These are phyloP conservation scores for Lasiosphaeria ovina DNA, from an alignment of 495 filamentous ascomycete species.

Conservation along the genomic window DNA sequence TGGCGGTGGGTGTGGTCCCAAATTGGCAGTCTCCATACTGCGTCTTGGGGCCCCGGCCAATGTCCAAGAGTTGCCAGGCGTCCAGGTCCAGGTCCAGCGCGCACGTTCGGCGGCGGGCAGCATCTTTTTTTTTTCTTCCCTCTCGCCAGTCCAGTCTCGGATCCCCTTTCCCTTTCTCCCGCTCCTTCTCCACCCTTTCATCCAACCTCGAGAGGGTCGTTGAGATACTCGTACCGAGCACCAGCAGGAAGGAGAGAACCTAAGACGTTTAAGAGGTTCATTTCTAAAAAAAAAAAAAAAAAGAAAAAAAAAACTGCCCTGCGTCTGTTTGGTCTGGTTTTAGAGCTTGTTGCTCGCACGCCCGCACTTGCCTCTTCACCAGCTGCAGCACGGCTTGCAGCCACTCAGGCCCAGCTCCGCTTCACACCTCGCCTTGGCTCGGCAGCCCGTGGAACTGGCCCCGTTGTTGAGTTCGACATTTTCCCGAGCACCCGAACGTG, in stretches of 20 bases:
- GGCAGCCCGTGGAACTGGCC: no score
- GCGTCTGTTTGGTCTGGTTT: not conserved
- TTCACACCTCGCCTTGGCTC: not conserved
- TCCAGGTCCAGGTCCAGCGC: slow-evolving; percentile 13
- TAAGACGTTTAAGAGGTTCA: not conserved
- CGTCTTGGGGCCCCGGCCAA: not conserved
- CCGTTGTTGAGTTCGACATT: no score
- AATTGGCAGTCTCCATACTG: slow-evolving; percentile 1
- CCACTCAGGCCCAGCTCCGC: not conserved
- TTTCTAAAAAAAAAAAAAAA: no score
- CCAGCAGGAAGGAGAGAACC: not conserved
- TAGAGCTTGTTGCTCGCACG: not conserved
- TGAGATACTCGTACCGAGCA: not conserved
- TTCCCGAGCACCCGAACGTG: no score
- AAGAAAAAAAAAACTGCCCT: no score
- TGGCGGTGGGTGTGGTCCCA: not conserved
- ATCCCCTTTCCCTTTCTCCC: slow-evolving; percentile 11
- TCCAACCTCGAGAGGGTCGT: slow-evolving; percentile 21
- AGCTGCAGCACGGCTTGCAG: no score
- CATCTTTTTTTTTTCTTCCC: slow-evolving; percentile 24
- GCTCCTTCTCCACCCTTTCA: slow-evolving; percentile 21
- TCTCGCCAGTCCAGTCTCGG: slow-evolving; percentile 18
- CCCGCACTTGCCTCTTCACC: no score
- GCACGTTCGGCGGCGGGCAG: slow-evolving; percentile 9
- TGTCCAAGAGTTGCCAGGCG: not conserved